Evolutionary conservation across 2,329 filamentous ascomycete genomes (phyloP), one percentile per base, ranked within the genome.

Genomic region (Fusarium sacchari): DNA sequence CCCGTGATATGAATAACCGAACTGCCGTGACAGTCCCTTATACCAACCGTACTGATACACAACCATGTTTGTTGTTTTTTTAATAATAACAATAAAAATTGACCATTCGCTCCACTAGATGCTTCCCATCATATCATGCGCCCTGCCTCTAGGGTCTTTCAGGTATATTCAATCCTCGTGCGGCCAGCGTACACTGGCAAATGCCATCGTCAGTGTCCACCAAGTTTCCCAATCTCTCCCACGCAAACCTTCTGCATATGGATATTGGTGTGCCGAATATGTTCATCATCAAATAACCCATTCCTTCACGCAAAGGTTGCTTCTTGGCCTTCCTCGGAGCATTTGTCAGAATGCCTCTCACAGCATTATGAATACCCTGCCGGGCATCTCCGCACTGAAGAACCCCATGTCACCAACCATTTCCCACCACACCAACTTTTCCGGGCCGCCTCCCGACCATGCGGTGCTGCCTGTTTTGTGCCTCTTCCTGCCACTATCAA

Each of bases 81-180:
- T 30, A 9, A 24, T 17, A 42, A 40, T 12, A 15, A 24, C n/a
- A n/a, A n/a, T n/a, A n/a, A 49, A 30, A 60, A 47, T 59, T 47
- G 56, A 46, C 44, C 47, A 43, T 62, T 58, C 60, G 43, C 58
- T 61, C 58, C 52, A 50, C 42, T 36, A 58, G 49, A 74, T 71
- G 71, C 63, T 66, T 76, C 46, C 49, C 71, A 63, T 59, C 60
- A 55, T 67, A 58, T 68, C 60, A 56, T 65, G 64, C 50, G 40
- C 56, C 60, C 61, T 46, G 24, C 34, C 56, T 55, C 42, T 32
- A 50, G 47, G 50, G 46, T 62, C 64, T 67, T 40, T 44, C 74
- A 69, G 74, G 70, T 76, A 74, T 74, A 76, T 72, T 64, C 67
- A 72, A 67, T 65, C 52, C 58, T 49, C 56, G 71, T 71, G 71